These are phyloP conservation scores for Brasilioporus rufonigricans DNA, from an alignment of 768 basidiomycete genomes.

Conservation along the genomic window DNA sequence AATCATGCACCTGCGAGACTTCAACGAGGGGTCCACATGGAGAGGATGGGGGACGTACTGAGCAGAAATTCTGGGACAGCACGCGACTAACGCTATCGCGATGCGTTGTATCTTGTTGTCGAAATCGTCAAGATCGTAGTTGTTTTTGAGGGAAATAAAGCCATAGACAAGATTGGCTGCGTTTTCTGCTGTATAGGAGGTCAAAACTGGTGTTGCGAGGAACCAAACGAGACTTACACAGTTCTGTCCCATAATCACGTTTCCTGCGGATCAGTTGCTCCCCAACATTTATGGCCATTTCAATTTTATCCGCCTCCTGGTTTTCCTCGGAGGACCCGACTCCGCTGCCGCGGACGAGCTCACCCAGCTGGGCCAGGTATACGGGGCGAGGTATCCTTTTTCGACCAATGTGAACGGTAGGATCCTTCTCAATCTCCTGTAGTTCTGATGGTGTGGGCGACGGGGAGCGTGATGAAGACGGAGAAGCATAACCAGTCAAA, in stretches of 20 bases:
- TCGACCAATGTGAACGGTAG: constrained; percentile 66
- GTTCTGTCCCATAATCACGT: constrained; percentile 79
- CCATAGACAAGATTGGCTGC: constrained; percentile 77
- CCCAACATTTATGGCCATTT: constrained; percentile 76
- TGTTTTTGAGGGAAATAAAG: constrained; percentile 73
- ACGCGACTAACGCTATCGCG: constrained; percentile 76
- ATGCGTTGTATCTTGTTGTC: constrained; percentile 72
- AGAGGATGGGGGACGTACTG: constrained; percentile 55
- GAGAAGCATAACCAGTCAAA: constrained; percentile 71
- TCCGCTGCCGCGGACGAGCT: constrained; percentile 65
- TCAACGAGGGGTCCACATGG: background rate
- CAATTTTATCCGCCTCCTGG: constrained; percentile 71
- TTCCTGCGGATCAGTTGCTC: constrained; percentile 86
- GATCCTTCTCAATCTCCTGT: constrained; percentile 82
- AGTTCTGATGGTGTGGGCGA: constrained; percentile 84
- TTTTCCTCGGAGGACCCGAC: constrained; percentile 51
- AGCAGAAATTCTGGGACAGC: constrained; percentile 73
- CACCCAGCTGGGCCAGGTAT: constrained; percentile 83
- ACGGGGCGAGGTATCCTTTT: constrained; percentile 81
- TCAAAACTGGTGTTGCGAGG: constrained; percentile 5
- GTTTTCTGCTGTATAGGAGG: constrained; percentile 71
- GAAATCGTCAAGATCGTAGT: constrained; percentile 82
- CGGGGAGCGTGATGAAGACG: constrained; percentile 61
- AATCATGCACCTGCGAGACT: constrained; percentile 59
- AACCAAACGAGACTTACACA: constrained; percentile 48